Evolutionary conservation across 495 filamentous ascomycete genomes (phyloP), one percentile per base, ranked within the genome.

Genomic region (Wilcoxina mikolae): DNA sequence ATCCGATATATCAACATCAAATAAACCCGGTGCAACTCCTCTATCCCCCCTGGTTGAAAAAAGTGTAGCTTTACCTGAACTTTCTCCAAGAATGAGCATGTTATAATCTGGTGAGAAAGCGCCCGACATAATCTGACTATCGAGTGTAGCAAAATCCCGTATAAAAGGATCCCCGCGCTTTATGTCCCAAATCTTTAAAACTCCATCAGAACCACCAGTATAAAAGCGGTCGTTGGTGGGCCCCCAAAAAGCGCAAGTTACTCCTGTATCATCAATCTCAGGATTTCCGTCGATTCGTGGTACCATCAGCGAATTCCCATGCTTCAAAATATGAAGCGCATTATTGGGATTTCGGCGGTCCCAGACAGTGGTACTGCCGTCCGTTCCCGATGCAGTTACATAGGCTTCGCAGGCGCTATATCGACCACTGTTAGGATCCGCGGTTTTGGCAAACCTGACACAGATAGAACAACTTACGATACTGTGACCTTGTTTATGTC

Each of bases 151-250:
- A 0, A 75, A 61, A 58, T 89, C 75, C 23, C 75, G 68, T n/a
- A 94, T 72, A 26, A 83, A 73, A 0, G 72, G 76, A 63, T 81
- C 72, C 31, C 77, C 73, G 20, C 75, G 74, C 42, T 72, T 72
- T 20, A 93, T 72, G 63, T 95, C 79, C 91, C 91, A 98, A 18
- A 79, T 75, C 53, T 87, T 94, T 4, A 98, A 73, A 0, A 83
- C 71, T 0, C 91, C 90, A 63, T 98, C 91, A 0, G 87, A 91
- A 2, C 82, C 82, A 2, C 89, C 91, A n/a, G 85, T 94, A 61
- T 89, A 94, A 43, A 95, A 77, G 0, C 83, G 73, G 47, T 84
- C 78, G 12, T 25, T 33, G 0, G 74, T 74, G 2, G 74, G 72
- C 1, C 83, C 88, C 90, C 90, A 98, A 0, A 84, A 70, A 1